A percentile compares a stretch with the other conserved stretches of the same genome.
These are phyloP conservation scores for Metarhizium guizhouense DNA, from an alignment of 2,329 filamentous ascomycete species.

Conservation along the genomic window DNA sequence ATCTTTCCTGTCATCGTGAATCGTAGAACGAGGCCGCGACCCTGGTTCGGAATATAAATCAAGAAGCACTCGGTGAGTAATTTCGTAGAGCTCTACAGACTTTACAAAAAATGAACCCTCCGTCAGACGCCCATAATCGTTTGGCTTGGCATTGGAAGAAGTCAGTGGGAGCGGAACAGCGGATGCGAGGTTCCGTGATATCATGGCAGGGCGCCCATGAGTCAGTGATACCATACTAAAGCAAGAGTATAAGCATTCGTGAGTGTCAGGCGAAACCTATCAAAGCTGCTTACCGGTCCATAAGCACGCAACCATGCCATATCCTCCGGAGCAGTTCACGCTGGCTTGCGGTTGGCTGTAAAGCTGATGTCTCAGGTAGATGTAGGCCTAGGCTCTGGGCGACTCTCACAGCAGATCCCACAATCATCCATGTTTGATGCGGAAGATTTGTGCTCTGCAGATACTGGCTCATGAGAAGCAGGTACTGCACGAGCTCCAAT, in stretches of 20 bases:
- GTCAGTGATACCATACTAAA: constrained; percentile 26
- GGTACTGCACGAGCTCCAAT: constrained; percentile 34
- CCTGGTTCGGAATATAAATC: constrained; percentile 17
- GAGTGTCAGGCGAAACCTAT: not conserved
- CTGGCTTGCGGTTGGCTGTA: constrained; percentile 12
- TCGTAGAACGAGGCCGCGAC: constrained; percentile 5
- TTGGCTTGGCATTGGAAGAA: constrained; percentile 3
- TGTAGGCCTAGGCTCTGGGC: constrained; percentile 38
- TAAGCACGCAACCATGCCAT: constrained; percentile 29
- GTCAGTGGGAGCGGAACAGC: constrained; percentile 14
- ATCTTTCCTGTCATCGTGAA: constrained; percentile 9
- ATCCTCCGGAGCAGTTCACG: constrained; percentile 19
- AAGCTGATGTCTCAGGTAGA: constrained; percentile 26
- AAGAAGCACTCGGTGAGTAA: constrained; percentile 22
- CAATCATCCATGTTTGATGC: constrained; percentile 40
- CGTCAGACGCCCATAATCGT: constrained; percentile 6
- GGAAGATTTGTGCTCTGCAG: constrained; percentile 37
- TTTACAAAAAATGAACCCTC: constrained; percentile 23
- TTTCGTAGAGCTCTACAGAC: constrained; percentile 27
- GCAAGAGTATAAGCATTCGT: not conserved
- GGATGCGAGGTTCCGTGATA: constrained; percentile 17
- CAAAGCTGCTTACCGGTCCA: constrained; percentile 24
- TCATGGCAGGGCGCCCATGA: constrained; percentile 26
- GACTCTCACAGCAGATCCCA: constrained; percentile 34
- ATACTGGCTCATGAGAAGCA: constrained; percentile 38